phyloP scores from a whole-genome alignment of 306 rosid species.

The Gillenia trifoliata region DNA sequence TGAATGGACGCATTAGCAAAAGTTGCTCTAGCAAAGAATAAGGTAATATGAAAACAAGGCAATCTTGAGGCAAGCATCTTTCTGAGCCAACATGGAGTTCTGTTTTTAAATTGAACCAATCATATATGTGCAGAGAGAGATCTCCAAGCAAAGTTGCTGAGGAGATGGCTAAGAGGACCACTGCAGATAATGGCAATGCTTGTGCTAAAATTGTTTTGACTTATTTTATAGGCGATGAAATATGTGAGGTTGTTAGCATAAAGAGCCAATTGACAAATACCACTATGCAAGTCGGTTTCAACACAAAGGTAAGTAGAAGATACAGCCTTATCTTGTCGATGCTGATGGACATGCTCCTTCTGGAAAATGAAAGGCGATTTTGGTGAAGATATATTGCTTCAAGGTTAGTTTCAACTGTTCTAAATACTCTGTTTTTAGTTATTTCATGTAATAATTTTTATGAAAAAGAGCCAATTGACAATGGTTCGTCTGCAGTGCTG shows the following conservation, averaged over 20 bases:
- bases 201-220: not conserved
- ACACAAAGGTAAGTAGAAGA: too few relatives aligned
- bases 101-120: not conserved
- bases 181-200: conserved; percentile 22
- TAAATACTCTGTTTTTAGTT: not conserved
- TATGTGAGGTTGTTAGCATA: conserved; percentile 30
- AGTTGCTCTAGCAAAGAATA: conserved; percentile 30
- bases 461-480: too few relatives aligned
- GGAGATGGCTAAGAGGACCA: conserved; percentile 38
- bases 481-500: conserved; percentile 30
- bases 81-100: not conserved
- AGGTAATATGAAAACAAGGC: conserved; percentile 37
- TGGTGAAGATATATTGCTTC: conserved; percentile 31
- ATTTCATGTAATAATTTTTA: not conserved
- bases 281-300: too few relatives aligned
- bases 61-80: not conserved
- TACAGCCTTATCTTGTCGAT: conserved; percentile 32
- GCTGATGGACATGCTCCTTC: conserved; percentile 35
- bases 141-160: conserved; percentile 37
- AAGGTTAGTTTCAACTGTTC: conserved; percentile 25
- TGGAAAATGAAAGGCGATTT: conserved; percentile 34
- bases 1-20: conserved; percentile 35
- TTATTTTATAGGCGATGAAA: conserved; percentile 22
- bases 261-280: too few relatives aligned
- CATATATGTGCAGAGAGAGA: conserved; percentile 25